Evolutionary conservation across 495 filamentous ascomycete genomes (phyloP), one percentile per base, ranked within the genome.

Genomic region (Diplogelasinospora grovesii): DNA sequence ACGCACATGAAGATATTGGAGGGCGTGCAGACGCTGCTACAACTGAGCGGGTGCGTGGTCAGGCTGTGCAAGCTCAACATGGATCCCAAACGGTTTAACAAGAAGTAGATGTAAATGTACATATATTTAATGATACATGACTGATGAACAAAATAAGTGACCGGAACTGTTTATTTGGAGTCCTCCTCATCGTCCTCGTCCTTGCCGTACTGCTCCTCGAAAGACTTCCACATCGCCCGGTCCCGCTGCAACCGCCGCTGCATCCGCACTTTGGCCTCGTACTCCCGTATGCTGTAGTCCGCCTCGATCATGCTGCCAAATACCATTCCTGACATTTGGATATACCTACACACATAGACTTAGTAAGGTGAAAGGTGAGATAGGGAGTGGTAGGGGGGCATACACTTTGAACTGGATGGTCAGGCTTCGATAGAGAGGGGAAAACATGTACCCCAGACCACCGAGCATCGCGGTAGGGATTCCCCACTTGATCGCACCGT

Each of bases 1-100:
- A 95, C 93, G 11, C 92, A 99, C 56, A 99, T 99, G 92, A 86
- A 93, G 51, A 90, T 99, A 38, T 68, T 97, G 27, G 92, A 99
- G 49, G 92, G 92, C 16, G 87, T 99, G 36, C 89, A 95, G 66
- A 96, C 90, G 3, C 68, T 95, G 28, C 75, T 97, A 39, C 92
- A 99, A 57, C 69, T 99, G 25, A 89, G 83, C 54, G 92, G 92
- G 16, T 95, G 89, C 56, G 74, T 97, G 31, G 86, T 86, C 7
- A 79, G 88, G 46, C 71, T 99, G 37, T 87, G 85, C 57, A 93
- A 82, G 71, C 78, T 96, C 56, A 95, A 95, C 58, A 96, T 97
- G 90, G 83, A 89, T 53, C 83, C 86, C 11, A 78, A 83, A 49
- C 76, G 85, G n/a, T 96, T 96, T 59, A 65, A 81, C 40, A 64